Percentiles rank a stretch among this genome's conserved stretches.
Conservation (phyloP, 352 stramenopile genomes). For the Phytophthora agathidicida region DNA sequence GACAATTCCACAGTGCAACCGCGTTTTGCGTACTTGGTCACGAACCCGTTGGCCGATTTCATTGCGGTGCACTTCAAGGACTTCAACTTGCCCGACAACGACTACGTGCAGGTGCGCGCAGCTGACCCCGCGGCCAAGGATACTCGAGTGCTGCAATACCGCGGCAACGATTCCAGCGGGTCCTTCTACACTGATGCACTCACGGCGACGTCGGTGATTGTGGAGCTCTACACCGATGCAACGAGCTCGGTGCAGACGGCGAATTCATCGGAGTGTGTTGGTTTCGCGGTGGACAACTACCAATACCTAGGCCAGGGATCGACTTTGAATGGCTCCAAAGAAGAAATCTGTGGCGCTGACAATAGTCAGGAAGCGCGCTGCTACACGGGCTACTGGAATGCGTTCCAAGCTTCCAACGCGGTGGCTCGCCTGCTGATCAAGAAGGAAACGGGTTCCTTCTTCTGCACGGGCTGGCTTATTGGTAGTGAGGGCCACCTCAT, state of each 20-base stretch:
- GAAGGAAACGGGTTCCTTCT: slow-evolving; percentile 56
- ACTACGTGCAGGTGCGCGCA: slow-evolving; percentile 59
- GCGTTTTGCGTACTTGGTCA: slow-evolving; percentile 45
- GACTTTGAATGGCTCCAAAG: slow-evolving; percentile 36
- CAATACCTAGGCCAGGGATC: slow-evolving; percentile 39
- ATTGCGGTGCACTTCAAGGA: slow-evolving; percentile 66
- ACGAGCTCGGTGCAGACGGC: slow-evolving; percentile 11
- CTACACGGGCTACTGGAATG: slow-evolving; percentile 27
- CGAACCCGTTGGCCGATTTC: slow-evolving; percentile 58
- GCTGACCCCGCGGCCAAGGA: slow-evolving; percentile 35
- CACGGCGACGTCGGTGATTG: slow-evolving; percentile 40
- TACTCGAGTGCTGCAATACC: slow-evolving; percentile 38
- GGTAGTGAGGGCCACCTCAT: slow-evolving; percentile 79
- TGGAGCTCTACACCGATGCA: slow-evolving; percentile 56
- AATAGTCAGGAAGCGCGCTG: slow-evolving; percentile 70
- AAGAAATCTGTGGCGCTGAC: slow-evolving; percentile 68
- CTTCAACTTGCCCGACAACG: slow-evolving; percentile 64
- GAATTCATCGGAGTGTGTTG: slow-evolving; percentile 40
- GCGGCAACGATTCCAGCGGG: slow-evolving; percentile 32
- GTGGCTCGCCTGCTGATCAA: slow-evolving; percentile 71
- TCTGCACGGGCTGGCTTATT: slow-evolving; percentile 79
- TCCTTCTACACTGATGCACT: slow-evolving; percentile 51
- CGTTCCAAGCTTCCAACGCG: slow-evolving; percentile 37
- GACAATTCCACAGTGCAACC: slow-evolving; percentile 28
- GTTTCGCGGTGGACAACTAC: slow-evolving; percentile 61